Conservation (phyloP, 257 asterid genomes). For the Petunia secreta region DNA sequence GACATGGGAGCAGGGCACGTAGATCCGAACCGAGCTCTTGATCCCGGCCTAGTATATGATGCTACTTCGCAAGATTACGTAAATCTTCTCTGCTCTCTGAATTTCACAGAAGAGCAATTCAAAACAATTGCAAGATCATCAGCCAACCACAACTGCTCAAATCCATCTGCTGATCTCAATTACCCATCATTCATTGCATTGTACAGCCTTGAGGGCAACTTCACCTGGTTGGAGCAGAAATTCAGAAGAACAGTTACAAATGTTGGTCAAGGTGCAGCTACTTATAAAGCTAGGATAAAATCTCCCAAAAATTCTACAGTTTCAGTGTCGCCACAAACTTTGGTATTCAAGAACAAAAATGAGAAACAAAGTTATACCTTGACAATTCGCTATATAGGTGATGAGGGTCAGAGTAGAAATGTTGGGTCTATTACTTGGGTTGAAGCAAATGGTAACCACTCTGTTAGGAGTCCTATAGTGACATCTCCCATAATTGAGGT, state of each 20-base stretch:
- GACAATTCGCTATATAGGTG: slow-evolving; percentile 22
- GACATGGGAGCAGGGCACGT: slow-evolving; percentile 37
- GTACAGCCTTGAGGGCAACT: background rate
- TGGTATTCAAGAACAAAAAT: slow-evolving; percentile 24
- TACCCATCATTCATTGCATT: slow-evolving; percentile 35
- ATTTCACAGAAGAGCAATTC: slow-evolving; percentile 33
- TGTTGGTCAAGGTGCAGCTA: slow-evolving; percentile 31
- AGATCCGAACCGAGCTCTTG: slow-evolving; percentile 34
- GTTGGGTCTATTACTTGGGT: slow-evolving; percentile 53
- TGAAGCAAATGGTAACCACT: slow-evolving; percentile 39
- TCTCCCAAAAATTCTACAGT: slow-evolving; percentile 15
- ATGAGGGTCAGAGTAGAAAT: slow-evolving; percentile 10
- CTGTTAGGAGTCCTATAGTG: slow-evolving; percentile 23
- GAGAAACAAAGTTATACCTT: slow-evolving; percentile 33
- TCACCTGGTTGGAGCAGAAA: background rate
- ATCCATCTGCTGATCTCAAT: slow-evolving; percentile 28
- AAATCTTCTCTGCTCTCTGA: slow-evolving; percentile 39
- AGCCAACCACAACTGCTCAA: slow-evolving; percentile 24
- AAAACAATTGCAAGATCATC: slow-evolving; percentile 25
- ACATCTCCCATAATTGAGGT: background rate
- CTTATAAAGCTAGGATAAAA: slow-evolving; percentile 26
- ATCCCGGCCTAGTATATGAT: slow-evolving; percentile 37
- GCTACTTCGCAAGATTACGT: slow-evolving; percentile 34
- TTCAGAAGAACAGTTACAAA: slow-evolving; percentile 32
- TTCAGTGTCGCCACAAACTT: slow-evolving; percentile 25